These are phyloP conservation scores for Syzygium jambos DNA, from an alignment of 345 rosid species.

Conservation along the genomic window DNA sequence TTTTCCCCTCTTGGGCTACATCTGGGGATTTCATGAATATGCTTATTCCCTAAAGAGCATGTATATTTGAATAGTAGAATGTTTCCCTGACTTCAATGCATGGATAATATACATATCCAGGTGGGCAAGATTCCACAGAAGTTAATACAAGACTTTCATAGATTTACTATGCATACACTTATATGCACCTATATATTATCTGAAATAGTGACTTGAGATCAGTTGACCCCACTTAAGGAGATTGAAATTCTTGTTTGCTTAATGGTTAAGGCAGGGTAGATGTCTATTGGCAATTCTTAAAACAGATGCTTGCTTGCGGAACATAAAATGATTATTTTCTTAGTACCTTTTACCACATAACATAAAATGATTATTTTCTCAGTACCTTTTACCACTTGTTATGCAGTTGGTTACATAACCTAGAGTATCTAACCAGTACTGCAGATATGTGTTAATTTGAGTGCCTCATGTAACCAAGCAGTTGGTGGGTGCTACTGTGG, in stretches of 20 bases:
- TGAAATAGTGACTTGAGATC: background rate
- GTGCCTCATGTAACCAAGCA: background rate
- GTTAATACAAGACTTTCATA: background rate
- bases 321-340: background rate
- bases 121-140: background rate
- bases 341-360: background rate
- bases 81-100: background rate
- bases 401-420: background rate
- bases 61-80: background rate
- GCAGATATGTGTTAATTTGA: background rate
- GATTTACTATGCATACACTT: background rate
- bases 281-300: background rate
- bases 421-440: background rate
- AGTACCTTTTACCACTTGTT: background rate
- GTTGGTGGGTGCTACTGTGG: background rate
- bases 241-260: background rate
- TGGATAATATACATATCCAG: background rate
- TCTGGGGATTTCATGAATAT: background rate
- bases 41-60: background rate
- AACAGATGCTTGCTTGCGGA: background rate
- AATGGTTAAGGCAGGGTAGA: background rate
- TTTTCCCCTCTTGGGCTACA: background rate
- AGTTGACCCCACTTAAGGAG: background rate
- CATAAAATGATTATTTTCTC: background rate
- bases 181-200: background rate